Evolutionary conservation across 768 basidiomycete genomes (phyloP), one percentile per base, ranked within the genome.

Genomic region (Paxillus involutus): DNA sequence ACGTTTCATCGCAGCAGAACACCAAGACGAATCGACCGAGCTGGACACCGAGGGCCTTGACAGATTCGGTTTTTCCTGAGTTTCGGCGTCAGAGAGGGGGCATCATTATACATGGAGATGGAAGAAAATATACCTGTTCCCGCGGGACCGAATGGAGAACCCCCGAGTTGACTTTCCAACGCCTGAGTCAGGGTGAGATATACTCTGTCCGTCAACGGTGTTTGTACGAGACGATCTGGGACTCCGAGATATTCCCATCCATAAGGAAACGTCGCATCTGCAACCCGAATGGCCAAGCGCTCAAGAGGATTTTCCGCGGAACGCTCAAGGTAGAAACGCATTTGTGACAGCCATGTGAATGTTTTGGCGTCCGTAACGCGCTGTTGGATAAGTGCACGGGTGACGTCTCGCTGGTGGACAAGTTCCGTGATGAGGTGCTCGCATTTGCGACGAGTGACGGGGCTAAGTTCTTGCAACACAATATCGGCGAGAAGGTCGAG

Each of bases 1-100:
- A 98, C 0, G 92, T 97, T 71, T 99, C 97, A 71, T 99, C 97
- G 66, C 97, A 99, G 69, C 97, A 98, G 76, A 99, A 99, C n/a
- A 99, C 97, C 45, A 99, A 80, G n/a, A 99, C 97, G 65, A 99
- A 99, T 36, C 97, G 87, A 39, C 97, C 97, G 6, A 99, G 84
- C 63, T 97, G 95, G 2, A 98, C 93, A 47, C 97, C 97, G 19
- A 99, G 85, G 2, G 97, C 95, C 72, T 99, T 99, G 68, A 99
- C 97, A 2, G 97, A 98, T 73, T 99, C 97, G 0, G 97, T 99
- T 77, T 99, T 99, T 30, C 95, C 94, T 93, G 61, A 44, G 36
- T 17, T 33, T 42, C 14, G 42, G 49, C 42, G 51, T 55, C 12
- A 56, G 55, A 29, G 41, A 49, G 57, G 39, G 26, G 13, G 19